These are phyloP conservation scores for Teunomyces funiuensis DNA, from an alignment of 805 yeast genomes.

Conservation along the genomic window DNA sequence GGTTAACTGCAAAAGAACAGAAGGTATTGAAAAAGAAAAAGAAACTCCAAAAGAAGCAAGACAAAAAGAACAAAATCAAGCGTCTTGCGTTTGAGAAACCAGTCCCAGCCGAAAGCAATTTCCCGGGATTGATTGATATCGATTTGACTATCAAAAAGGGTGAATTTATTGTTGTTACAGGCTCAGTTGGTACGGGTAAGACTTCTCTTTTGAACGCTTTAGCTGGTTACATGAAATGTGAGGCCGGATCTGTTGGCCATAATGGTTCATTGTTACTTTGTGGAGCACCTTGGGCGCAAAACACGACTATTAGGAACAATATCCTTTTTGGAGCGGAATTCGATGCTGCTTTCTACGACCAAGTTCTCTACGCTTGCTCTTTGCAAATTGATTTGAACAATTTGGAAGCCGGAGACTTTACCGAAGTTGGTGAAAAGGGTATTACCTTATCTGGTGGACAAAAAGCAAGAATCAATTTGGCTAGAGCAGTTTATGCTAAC, in stretches of 20 bases:
- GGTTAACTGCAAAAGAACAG: background rate
- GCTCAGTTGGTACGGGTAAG: constrained; percentile 38
- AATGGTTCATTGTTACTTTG: constrained; percentile 29
- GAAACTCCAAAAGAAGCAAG: background rate
- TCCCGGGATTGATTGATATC: constrained; percentile 19
- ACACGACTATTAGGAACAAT: constrained; percentile 32
- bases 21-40: background rate
- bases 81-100: background rate
- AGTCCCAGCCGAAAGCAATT: background rate
- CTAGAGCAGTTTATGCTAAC: constrained; percentile 34
- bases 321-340: constrained; percentile 28
- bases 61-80: background rate
- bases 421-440: constrained; percentile 40
- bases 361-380: constrained; percentile 55
- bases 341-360: constrained; percentile 23
- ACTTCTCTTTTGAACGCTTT: constrained; percentile 37
- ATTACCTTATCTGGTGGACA: constrained; percentile 41
- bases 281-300: constrained; percentile 39
- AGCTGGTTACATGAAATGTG: constrained; percentile 35
- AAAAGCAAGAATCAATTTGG: constrained; percentile 36
- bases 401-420: constrained; percentile 49
- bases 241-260: constrained; percentile 21
- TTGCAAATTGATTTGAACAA: constrained; percentile 61
- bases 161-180: constrained; percentile 37
- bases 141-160: constrained; percentile 27